Percentiles rank a stretch among this genome's conserved stretches.
phyloP scores from a whole-genome alignment of 495 filamentous ascomycete genomes.

The Staphylotrichum longicolle region DNA sequence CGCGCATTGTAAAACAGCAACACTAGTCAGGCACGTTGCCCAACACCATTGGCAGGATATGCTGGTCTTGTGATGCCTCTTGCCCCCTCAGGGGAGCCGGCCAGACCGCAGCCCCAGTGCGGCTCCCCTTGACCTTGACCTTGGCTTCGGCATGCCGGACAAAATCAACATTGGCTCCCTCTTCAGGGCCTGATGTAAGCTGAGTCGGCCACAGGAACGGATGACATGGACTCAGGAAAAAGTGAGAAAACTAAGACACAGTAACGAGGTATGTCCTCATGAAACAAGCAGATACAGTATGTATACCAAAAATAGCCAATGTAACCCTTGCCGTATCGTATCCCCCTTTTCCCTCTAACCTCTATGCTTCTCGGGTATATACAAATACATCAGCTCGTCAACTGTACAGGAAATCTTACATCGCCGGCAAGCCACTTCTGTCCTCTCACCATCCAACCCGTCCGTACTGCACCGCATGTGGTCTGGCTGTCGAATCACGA shows the following conservation, averaged over 20 bases:
- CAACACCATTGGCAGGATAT: constrained; percentile 4
- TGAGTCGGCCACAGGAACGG: too few species aligned
- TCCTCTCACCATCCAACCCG: background rate
- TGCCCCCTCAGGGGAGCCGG: background rate
- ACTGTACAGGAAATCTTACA: background rate
- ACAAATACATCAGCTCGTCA: background rate
- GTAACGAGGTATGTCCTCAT: too few species aligned
- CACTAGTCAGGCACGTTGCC: constrained; percentile 8
- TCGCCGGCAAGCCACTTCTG: background rate
- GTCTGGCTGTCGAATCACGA: too few species aligned
- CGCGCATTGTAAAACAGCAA: background rate
- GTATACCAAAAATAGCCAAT: too few species aligned
- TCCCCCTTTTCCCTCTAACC: background rate
- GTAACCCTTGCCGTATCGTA: background rate
- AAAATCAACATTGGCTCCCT: background rate
- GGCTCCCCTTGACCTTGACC: background rate
- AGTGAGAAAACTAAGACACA: too few species aligned
- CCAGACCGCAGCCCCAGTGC: constrained; percentile 1
- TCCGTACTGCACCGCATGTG: too few species aligned
- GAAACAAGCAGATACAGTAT: too few species aligned
- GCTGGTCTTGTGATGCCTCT: constrained; percentile 18
- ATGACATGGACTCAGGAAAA: background rate
- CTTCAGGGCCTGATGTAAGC: background rate
- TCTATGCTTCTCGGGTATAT: constrained; percentile 13
- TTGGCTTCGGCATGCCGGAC: background rate